Conservation (phyloP, 345 rosid genomes). For the Cardiospermum halicacabum region DNA sequence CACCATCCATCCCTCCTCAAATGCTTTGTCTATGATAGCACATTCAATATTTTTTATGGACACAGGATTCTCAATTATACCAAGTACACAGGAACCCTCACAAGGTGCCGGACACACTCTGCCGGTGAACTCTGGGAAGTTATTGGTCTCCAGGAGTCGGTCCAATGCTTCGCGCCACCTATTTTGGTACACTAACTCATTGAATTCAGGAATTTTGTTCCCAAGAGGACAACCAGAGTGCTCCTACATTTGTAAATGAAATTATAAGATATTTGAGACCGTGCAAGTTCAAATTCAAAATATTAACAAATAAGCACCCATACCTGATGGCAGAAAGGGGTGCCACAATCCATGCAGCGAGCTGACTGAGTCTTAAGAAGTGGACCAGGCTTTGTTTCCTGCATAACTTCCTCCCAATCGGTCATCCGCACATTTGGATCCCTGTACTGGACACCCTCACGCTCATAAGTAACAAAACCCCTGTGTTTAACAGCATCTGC, state of each 20-base stretch:
- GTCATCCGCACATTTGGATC: constrained; percentile 80
- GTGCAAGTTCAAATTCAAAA: not conserved
- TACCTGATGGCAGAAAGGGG: constrained; percentile 99
- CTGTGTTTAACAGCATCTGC: constrained; percentile 66
- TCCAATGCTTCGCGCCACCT: constrained; percentile 98
- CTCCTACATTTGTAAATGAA: constrained; percentile 51
- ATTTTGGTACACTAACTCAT: constrained; percentile 94
- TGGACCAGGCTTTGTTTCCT: constrained; percentile 74
- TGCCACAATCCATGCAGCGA: constrained; percentile 99
- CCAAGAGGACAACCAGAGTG: constrained; percentile 98
- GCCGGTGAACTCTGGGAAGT: constrained; percentile 98
- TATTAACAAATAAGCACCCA: not conserved
- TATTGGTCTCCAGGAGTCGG: constrained; percentile 93
- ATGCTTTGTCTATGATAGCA: constrained; percentile 88
- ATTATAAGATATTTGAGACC: not conserved
- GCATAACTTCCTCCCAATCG: constrained; percentile 95
- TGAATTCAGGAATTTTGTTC: constrained; percentile 98
- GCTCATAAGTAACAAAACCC: constrained; percentile 89
- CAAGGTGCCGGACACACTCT: constrained; percentile 99
- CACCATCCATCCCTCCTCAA: constrained; percentile 98
- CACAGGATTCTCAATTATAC: constrained; percentile 99
- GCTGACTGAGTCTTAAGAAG: constrained; percentile 92
- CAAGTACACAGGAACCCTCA: constrained; percentile 99
- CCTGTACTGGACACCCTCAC: constrained; percentile 85
- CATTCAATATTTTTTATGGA: constrained; percentile 94